Evolutionary conservation across 169 alveolate species (phyloP), one percentile per base, ranked within the genome.

Genomic region (Eimeria sp.): DNA sequence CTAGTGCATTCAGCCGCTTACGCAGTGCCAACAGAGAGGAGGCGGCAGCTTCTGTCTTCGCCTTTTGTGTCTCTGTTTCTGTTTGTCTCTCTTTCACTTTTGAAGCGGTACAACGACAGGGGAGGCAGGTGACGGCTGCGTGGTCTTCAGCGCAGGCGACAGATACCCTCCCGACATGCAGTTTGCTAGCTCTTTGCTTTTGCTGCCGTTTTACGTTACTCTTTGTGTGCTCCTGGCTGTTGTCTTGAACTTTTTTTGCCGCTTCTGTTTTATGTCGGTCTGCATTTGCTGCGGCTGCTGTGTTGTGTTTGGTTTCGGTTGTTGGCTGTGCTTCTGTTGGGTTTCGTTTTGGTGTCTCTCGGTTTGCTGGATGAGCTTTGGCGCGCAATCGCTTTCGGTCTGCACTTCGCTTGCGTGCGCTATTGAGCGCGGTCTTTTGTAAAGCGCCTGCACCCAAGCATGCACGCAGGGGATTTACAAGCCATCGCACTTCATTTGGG

Each of bases 81-180:
- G n/a, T 3, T 30, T 49, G 7, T 57, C 22, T 87, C 18, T 57
- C 30, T 0, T 49, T 49, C 51, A 20, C 3, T 43, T 20, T 9
- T 30, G 61, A 65, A 87, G 94, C 83, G 83, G 94, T 2, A 87
- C 10, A 65, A 6, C 16, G 6, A 40, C 27, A 20, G 45, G 61
- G 95, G 95, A 40, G 95, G 95, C 89, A 22, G 95, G 84, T 90
- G 95, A 90, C 88, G 95, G 61, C 63, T 58, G 58, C 88, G 95
- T 27, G 76, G 57, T 10, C 16, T 3, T n/a, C 78, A 22, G 95
- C 89, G 75, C 11, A 27, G 63, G 45, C 89, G 89, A 90, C 95
- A 90, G 95, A 90, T 90, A 90, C 95, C 73, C 95, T 57, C 89
- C 89, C 45, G 3, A 90, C 95, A 90, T 2, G 5, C 20, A 20